Evolutionary conservation across 768 basidiomycete genomes (phyloP).

Genomic region (Panellus pusillus): DNA sequence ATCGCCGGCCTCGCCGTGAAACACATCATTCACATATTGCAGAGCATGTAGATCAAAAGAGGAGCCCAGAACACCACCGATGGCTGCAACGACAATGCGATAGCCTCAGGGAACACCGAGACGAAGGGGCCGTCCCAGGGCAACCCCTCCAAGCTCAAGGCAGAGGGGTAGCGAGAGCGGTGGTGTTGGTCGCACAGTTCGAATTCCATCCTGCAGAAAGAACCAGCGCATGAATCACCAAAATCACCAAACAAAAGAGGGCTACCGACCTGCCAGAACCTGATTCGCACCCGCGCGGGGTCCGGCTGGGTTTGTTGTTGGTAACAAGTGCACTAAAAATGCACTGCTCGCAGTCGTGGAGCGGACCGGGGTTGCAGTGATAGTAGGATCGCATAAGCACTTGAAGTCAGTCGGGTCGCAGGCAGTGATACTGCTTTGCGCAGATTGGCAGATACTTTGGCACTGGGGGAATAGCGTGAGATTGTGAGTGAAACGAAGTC

Average conservation of each 20-base stretch:
- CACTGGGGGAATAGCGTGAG: constrained; percentile 34
- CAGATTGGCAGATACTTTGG: constrained; percentile 28
- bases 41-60: constrained; percentile 23
- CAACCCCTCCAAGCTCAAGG: constrained; percentile 46
- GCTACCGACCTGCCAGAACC: constrained; percentile 52
- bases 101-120: constrained; percentile 38
- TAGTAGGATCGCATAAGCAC: constrained; percentile 55
- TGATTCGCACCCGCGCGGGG: constrained; percentile 56
- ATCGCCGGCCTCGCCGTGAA: constrained; percentile 8
- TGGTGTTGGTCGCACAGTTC: constrained; percentile 45
- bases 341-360: constrained; percentile 66
- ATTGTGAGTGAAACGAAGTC: background rate
- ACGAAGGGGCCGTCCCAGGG: constrained; percentile 65
- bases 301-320: constrained; percentile 50
- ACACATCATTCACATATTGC: constrained; percentile 20
- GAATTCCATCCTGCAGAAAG: constrained; percentile 51
- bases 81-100: constrained; percentile 14
- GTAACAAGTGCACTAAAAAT: constrained; percentile 57
- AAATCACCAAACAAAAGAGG: background rate
- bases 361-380: constrained; percentile 31
- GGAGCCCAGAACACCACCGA: constrained; percentile 13
- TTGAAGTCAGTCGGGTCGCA: constrained; percentile 44
- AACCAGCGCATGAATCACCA: constrained; percentile 6
- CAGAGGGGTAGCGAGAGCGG: constrained; percentile 35
- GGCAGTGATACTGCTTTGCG: constrained; percentile 29